phyloP scores from a whole-genome alignment of 257 asterid genomes.

The Jasminum sambac region DNA sequence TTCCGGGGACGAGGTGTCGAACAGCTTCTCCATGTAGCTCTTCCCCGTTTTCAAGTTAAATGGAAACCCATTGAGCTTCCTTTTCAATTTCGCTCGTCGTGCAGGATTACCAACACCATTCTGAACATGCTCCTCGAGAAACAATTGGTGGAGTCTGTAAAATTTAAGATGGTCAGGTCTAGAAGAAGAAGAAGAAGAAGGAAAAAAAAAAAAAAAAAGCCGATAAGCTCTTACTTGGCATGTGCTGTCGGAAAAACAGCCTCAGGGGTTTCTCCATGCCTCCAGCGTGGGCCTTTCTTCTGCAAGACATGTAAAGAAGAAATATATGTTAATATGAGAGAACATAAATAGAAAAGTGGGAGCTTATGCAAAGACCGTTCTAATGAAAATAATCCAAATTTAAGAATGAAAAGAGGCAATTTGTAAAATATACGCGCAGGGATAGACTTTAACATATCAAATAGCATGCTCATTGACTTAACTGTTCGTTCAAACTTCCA shows the following conservation, averaged over 20 bases:
- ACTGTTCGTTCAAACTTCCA: background rate
- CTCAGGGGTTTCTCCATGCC: conserved; percentile 71
- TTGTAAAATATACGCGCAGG: background rate
- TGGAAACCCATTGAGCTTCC: conserved; percentile 81
- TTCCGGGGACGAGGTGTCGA: conserved; percentile 66
- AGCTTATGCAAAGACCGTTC: conserved; percentile 5
- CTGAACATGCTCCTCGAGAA: conserved; percentile 72
- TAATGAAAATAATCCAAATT: background rate
- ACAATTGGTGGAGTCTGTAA: conserved; percentile 85
- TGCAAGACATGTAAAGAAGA: conserved; percentile 34
- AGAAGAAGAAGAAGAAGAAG: too few relatives aligned
- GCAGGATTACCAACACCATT: conserved; percentile 53
- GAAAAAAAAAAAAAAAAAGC: too few relatives aligned
- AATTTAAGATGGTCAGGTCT: conserved; percentile 22
- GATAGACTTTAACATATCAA: background rate
- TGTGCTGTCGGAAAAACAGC: conserved; percentile 50
- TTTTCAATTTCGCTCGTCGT: conserved; percentile 67
- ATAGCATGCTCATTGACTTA: background rate
- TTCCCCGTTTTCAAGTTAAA: conserved; percentile 63
- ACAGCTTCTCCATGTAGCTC: conserved; percentile 83
- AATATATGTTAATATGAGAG: background rate
- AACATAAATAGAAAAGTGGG: conserved; percentile 19
- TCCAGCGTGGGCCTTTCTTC: conserved; percentile 78
- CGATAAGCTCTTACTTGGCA: conserved; percentile 66
- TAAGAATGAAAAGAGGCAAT: background rate